Base-by-base conservation (phyloP, 306 rosid species). In the Cyamopsis tetragonoloba region DNA sequence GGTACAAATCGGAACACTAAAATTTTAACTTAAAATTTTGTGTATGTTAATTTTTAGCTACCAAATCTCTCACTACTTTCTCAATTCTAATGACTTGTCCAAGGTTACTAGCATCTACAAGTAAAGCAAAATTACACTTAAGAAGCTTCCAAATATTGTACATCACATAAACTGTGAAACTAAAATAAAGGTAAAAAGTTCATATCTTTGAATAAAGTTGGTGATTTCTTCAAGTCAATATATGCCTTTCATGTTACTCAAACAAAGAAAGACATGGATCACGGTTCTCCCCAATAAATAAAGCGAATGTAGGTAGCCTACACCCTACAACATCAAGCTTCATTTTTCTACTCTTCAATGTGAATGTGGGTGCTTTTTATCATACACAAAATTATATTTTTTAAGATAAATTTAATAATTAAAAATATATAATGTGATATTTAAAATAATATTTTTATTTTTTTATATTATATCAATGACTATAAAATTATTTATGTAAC, bases 221-320 rank as follows among this genome's bases (percentile, higher is more conserved):
- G 46, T 53, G 28, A 35, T 20, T 55, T 50, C 7, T 42, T 71
- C 19, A 48, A 32, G 26, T 70, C 56, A 30, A 20, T 4, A 56
- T 7, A 26, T 71, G 14, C 17, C 73, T 53, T 76, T 44, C 73
- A 71, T 61, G 72, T 30, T 18, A 77, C 83, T 77, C 85, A 62
- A 63, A 34, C 20, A 58, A 19, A 62, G 48, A 58, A 19, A 62
- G 48, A 23, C 24, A 67, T 32, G 54, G 68, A 50, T 4, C 49
- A 13, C 54, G 56, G 51, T 67, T 67, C 50, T 12, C 34, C 67
- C 9, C 14, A 49, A 43, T 4, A 53, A 61, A 55, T 13, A 34
- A 79, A 70, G 42, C 41, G 61, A 57, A 32, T 27, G 41, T 69
- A 22, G 80, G 64, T 65, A 60, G 27, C 62, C n/a, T 7, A 17